phyloP scores from a whole-genome alignment of 306 rosid species.

The Prunus mira region DNA sequence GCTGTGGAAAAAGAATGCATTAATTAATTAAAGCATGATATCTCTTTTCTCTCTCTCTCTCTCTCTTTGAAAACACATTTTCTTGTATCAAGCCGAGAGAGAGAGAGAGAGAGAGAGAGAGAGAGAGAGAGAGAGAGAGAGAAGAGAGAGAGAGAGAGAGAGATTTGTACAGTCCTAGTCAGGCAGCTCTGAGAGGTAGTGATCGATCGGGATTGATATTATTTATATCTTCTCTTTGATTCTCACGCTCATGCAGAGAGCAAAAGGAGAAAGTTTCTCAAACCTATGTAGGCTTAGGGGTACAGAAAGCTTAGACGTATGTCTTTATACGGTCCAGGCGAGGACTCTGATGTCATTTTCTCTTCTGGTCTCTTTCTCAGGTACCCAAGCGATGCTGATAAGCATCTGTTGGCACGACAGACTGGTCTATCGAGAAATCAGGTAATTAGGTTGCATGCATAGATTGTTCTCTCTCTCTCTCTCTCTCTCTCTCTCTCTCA shows the following conservation, averaged over 20 bases:
- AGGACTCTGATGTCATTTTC: slow-evolving; percentile 69
- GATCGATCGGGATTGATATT: slow-evolving; percentile 11
- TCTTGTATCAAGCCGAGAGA: slow-evolving; percentile 12
- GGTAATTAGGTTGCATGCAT: slow-evolving; percentile 30
- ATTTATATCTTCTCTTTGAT: slow-evolving; percentile 41
- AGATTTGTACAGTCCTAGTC: not conserved
- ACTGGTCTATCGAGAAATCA: slow-evolving; percentile 91
- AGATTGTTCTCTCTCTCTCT: not conserved
- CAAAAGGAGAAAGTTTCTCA: slow-evolving; percentile 20
- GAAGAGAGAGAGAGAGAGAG: not conserved
- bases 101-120: not conserved
- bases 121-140: not conserved
- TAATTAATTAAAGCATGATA: slow-evolving; percentile 21
- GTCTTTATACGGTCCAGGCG: slow-evolving; percentile 44
- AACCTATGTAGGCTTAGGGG: slow-evolving; percentile 30
- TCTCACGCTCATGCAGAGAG: slow-evolving; percentile 71
- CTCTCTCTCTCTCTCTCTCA: slow-evolving; percentile 6
- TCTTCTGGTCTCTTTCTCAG: slow-evolving; percentile 74
- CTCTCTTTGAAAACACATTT: slow-evolving; percentile 4
- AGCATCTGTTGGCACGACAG: slow-evolving; percentile 89
- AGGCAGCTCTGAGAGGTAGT: slow-evolving; percentile 12
- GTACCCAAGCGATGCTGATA: slow-evolving; percentile 98
- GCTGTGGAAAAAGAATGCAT: slow-evolving; percentile 30
- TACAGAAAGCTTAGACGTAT: slow-evolving; percentile 37
- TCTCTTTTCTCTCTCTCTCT: not conserved